These are phyloP conservation scores for Sarcomyxa edulis DNA, from an alignment of 768 basidiomycete genomes.

Conservation along the genomic window DNA sequence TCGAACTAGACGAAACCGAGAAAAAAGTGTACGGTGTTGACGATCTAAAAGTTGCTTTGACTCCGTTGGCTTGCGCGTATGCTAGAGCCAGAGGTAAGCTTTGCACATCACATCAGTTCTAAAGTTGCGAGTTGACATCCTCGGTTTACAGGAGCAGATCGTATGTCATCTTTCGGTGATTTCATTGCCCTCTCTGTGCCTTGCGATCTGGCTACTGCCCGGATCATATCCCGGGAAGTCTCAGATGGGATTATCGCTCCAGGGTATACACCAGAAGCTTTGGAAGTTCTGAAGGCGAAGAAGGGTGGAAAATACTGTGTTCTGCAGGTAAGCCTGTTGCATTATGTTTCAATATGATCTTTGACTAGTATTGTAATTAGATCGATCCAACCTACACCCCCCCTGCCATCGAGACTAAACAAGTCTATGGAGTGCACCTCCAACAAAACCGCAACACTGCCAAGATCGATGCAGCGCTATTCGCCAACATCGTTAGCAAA, in stretches of 20 bases:
- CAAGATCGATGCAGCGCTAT: constrained; percentile 77
- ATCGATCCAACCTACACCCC: constrained; percentile 87
- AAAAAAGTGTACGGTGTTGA: constrained; percentile 96
- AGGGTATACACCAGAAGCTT: constrained; percentile 81
- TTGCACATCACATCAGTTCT: background rate
- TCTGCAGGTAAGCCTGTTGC: constrained; percentile 58
- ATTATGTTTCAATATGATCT: background rate
- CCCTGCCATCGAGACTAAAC: constrained; percentile 80
- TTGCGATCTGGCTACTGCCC: constrained; percentile 92
- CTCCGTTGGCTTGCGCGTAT: constrained; percentile 87
- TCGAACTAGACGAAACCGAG: constrained; percentile 77
- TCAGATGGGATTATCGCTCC: constrained; percentile 98
- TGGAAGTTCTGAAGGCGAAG: constrained; percentile 91
- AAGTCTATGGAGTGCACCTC: constrained; percentile 89
- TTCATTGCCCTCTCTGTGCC: constrained; percentile 93
- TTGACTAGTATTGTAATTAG: too few species aligned
- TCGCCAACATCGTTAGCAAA: constrained; percentile 84
- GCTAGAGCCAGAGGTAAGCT: constrained; percentile 85
- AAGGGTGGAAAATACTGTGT: constrained; percentile 99
- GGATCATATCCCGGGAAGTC: constrained; percentile 97
- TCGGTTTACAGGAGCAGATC: constrained; percentile 69
- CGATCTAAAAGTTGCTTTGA: constrained; percentile 86
- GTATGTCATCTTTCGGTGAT: constrained; percentile 99
- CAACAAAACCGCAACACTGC: constrained; percentile 89
- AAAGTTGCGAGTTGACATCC: background rate